phyloP scores from a whole-genome alignment of 306 rosid genomes.

The Pyrus betulifolia region DNA sequence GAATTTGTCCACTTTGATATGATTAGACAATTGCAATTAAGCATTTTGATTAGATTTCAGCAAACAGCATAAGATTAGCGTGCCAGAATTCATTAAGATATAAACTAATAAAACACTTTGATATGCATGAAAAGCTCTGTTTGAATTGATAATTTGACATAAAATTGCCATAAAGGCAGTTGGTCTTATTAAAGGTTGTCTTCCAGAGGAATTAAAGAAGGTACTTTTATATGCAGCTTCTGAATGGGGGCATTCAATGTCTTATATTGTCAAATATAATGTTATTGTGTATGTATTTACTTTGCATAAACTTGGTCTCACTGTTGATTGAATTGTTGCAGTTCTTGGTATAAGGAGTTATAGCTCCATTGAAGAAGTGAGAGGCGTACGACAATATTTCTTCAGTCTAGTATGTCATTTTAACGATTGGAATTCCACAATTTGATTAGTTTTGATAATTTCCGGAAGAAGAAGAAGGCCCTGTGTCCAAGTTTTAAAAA shows the following conservation, averaged over 20 bases:
- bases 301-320: too few species aligned
- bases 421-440: neutral
- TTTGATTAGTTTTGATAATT: neutral
- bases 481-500: neutral
- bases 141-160: neutral
- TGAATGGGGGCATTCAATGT: conserved; percentile 27
- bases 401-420: conserved; percentile 38
- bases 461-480: neutral
- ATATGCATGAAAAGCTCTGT: neutral
- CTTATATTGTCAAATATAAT: too few species aligned
- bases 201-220: conserved; percentile 62
- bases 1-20: neutral
- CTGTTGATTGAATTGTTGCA: conserved; percentile 6
- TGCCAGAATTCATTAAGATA: neutral
- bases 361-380: conserved; percentile 52
- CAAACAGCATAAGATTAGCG: neutral
- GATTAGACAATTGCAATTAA: neutral
- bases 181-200: conserved; percentile 40
- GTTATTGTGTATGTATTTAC: too few species aligned
- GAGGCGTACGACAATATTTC: conserved; percentile 55
- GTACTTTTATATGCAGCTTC: conserved; percentile 54
- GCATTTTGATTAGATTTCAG: neutral
- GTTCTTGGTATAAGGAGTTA: conserved; percentile 50
- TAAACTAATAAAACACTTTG: neutral
- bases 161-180: conserved; percentile 54